These are phyloP conservation scores for Entoloma clypeatum DNA, from an alignment of 1,284 basidiomycete genomes.

Conservation along the genomic window DNA sequence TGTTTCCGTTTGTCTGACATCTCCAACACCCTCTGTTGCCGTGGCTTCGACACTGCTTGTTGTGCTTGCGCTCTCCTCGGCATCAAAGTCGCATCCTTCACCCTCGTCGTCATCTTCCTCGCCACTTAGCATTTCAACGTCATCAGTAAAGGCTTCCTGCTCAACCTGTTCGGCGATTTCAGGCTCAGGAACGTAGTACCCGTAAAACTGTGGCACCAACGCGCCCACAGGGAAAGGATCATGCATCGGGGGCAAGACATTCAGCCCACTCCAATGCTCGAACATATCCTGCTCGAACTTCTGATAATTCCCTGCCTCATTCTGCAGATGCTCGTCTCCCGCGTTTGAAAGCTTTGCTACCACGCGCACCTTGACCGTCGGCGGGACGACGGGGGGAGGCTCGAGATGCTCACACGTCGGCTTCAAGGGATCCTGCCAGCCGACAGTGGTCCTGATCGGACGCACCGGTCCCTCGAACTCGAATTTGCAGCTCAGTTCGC, in stretches of 20 bases:
- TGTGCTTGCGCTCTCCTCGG: too few relatives aligned
- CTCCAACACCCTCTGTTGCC: too few relatives aligned
- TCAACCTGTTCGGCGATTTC: not conserved
- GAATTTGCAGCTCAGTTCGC: not conserved
- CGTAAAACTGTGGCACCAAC: slow-evolving; percentile 51
- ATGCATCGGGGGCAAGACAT: slow-evolving; percentile 35
- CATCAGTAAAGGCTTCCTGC: too few relatives aligned
- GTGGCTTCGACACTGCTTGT: too few relatives aligned
- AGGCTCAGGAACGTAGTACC: slow-evolving; percentile 40
- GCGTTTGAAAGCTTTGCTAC: slow-evolving; percentile 30
- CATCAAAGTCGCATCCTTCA: not conserved
- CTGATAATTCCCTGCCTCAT: slow-evolving; percentile 42
- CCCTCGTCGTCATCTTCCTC: not conserved
- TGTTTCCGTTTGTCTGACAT: too few relatives aligned
- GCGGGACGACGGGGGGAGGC: slow-evolving; percentile 19
- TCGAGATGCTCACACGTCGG: slow-evolving; percentile 11
- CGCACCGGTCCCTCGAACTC: slow-evolving; percentile 23
- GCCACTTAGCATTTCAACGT: too few relatives aligned
- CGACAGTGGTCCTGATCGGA: slow-evolving; percentile 16
- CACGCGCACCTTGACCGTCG: slow-evolving; percentile 29
- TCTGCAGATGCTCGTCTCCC: slow-evolving; percentile 27
- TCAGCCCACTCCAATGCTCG: slow-evolving; percentile 45
- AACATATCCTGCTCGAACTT: slow-evolving; percentile 41
- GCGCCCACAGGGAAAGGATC: slow-evolving; percentile 43
- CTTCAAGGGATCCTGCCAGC: slow-evolving; percentile 10